Evolutionary conservation across 2,329 filamentous ascomycete genomes (phyloP).

Genomic region (Venturia nashicola): DNA sequence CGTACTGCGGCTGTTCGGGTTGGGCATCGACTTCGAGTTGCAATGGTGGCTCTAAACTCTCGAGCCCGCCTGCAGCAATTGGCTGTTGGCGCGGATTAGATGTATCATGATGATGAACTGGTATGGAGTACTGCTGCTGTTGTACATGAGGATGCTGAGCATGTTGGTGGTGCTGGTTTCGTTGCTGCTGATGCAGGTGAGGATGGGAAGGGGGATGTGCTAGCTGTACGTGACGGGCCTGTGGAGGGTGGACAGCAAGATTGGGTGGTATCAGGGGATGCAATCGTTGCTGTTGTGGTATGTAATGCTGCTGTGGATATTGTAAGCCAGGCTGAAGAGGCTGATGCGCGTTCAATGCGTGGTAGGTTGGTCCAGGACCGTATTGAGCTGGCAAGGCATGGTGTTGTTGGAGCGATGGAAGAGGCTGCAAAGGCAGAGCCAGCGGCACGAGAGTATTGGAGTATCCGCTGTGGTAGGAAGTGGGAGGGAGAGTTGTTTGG

Average conservation of each 20-base stretch:
- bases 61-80: neutral
- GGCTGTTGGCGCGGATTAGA: neutral
- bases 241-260: neutral
- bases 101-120: neutral
- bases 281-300: neutral
- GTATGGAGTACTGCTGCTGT: neutral
- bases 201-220: neutral
- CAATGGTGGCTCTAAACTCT: neutral
- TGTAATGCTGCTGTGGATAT: constrained; percentile 5
- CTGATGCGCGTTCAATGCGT: neutral
- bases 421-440: neutral
- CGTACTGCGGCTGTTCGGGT: neutral
- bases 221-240: neutral
- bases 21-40: neutral
- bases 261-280: neutral
- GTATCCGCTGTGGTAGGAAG: neutral
- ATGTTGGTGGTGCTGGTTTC: neutral
- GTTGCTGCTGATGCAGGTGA: neutral
- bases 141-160: neutral
- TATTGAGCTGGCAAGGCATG: neutral
- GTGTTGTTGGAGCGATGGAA: neutral
- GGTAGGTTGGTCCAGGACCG: neutral
- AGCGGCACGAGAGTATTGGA: neutral
- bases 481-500: neutral
- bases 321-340: neutral